Evolutionary conservation across 2,329 filamentous ascomycete species (phyloP).

Genomic region (Trichoderma arundinaceum): DNA sequence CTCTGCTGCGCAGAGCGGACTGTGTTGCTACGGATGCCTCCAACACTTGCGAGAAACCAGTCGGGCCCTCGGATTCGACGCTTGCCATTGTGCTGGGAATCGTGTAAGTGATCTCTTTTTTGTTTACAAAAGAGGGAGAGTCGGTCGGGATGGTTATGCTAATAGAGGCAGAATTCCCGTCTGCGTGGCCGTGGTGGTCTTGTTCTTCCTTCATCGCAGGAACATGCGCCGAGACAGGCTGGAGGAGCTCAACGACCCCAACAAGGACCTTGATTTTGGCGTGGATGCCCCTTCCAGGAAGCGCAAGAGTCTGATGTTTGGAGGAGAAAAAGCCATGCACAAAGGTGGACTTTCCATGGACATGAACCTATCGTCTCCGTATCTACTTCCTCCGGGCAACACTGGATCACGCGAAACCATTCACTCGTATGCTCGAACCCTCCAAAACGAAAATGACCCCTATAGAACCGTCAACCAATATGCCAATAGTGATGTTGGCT

Average conservation of each 20-base stretch:
- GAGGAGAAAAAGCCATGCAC: conserved; percentile 59
- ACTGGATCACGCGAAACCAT: conserved; percentile 84
- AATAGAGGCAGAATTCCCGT: conserved; percentile 71
- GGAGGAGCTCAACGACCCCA: conserved; percentile 86
- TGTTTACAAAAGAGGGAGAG: conserved; percentile 33
- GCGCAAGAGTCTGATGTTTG: conserved; percentile 48
- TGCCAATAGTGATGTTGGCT: conserved; percentile 61
- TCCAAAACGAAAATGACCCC: conserved; percentile 79
- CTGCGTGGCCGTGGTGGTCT: conserved; percentile 65
- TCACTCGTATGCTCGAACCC: conserved; percentile 79
- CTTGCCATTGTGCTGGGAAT: conserved; percentile 72
- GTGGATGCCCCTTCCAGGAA: conserved; percentile 61
- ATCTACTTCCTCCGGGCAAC: conserved; percentile 84
- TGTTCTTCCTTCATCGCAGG: conserved; percentile 80
- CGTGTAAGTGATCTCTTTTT: conserved; percentile 61
- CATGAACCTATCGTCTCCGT: conserved; percentile 80
- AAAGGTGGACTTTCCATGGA: conserved; percentile 68
- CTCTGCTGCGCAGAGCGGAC: conserved; percentile 31
- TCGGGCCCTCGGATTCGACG: conserved; percentile 59
- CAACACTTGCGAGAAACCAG: conserved; percentile 65
- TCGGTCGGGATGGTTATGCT: conserved; percentile 1
- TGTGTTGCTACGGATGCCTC: conserved; percentile 32
- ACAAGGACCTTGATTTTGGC: conserved; percentile 92
- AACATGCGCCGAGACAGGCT: conserved; percentile 71
- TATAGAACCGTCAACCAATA: conserved; percentile 72